phyloP scores from a whole-genome alignment of 768 basidiomycete species.

The Trametopsis cervina region DNA sequence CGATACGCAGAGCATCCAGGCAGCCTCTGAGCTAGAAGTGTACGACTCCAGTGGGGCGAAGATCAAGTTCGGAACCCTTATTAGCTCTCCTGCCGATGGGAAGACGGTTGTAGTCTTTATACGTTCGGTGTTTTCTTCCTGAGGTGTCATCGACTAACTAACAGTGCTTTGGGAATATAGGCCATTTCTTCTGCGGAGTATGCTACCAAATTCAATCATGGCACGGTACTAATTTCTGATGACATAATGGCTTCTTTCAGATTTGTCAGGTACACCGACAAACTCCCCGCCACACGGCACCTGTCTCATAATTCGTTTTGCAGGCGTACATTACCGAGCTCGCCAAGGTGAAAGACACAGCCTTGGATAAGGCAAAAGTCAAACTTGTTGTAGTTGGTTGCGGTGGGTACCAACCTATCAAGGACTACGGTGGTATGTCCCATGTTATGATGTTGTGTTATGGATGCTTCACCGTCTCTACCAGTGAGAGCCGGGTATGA shows the following conservation, averaged over 20 bases:
- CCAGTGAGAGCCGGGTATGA: slow-evolving; percentile 40
- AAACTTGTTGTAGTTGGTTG: slow-evolving; percentile 52
- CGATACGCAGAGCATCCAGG: slow-evolving; percentile 21
- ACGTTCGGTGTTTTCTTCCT: slow-evolving; percentile 28
- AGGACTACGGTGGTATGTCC: slow-evolving; percentile 37
- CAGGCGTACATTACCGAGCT: slow-evolving; percentile 46
- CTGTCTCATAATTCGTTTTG: neutral
- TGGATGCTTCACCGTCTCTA: neutral
- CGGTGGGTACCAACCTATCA: slow-evolving; percentile 47
- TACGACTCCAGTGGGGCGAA: slow-evolving; percentile 39
- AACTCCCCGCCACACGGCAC: neutral
- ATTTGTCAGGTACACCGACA: slow-evolving; percentile 33
- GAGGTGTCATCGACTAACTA: neutral
- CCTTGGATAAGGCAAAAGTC: slow-evolving; percentile 32
- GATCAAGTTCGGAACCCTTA: slow-evolving; percentile 46
- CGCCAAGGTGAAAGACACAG: slow-evolving; percentile 32
- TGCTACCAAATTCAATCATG: slow-evolving; percentile 14
- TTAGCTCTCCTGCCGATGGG: slow-evolving; percentile 31
- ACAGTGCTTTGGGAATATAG: slow-evolving; percentile 24
- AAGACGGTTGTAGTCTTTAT: slow-evolving; percentile 60
- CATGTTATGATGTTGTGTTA: neutral
- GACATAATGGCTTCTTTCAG: slow-evolving; percentile 16
- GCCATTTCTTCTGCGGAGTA: slow-evolving; percentile 65
- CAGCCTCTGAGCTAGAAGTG: slow-evolving; percentile 35
- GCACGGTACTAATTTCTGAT: neutral